Percentiles rank a stretch among this genome's conserved stretches.
Evolutionary conservation across 176 grass and related monocot species (phyloP).

Genomic region (Triticum turgidum): DNA sequence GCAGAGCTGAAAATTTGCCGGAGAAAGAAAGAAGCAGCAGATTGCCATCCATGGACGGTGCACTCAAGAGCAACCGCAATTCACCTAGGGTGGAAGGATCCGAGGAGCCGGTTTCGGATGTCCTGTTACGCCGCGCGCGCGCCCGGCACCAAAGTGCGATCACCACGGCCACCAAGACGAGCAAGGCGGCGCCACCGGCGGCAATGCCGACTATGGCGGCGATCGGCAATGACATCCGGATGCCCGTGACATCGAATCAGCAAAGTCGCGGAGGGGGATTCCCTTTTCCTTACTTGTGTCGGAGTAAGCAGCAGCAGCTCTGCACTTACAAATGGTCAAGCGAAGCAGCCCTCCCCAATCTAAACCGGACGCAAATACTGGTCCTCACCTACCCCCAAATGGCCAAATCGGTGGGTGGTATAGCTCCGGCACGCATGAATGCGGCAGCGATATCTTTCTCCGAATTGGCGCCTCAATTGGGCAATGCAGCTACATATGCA

Average conservation of each 20-base stretch:
- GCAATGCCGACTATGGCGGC: constrained; percentile 74
- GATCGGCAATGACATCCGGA: constrained; percentile 75
- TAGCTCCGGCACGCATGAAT: constrained; percentile 44
- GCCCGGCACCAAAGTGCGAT: constrained; percentile 48
- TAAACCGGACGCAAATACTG: not conserved
- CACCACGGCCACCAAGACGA: constrained; percentile 34
- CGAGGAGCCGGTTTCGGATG: constrained; percentile 86
- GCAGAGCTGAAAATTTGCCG: not conserved
- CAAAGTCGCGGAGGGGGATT: not conserved
- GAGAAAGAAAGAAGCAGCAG: not conserved
- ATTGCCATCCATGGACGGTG: not conserved
- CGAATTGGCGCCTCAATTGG: constrained; percentile 29
- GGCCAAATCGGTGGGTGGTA: constrained; percentile 36
- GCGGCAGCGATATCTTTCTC: constrained; percentile 5
- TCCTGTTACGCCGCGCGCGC: constrained; percentile 50
- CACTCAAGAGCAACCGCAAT: constrained; percentile 8
- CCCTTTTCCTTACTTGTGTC: not conserved
- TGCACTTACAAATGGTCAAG: constrained; percentile 3
- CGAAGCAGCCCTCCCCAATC: constrained; percentile 21
- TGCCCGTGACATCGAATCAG: constrained; percentile 83
- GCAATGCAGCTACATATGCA: constrained; percentile 33
- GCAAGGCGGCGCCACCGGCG: constrained; percentile 45
- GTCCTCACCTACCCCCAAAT: constrained; percentile 40
- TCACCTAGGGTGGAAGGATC: constrained; percentile 83
- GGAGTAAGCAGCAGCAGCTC: constrained; percentile 2